Base-by-base conservation (phyloP, 179 eudicot genomes). In the Spergularia azorica region DNA sequence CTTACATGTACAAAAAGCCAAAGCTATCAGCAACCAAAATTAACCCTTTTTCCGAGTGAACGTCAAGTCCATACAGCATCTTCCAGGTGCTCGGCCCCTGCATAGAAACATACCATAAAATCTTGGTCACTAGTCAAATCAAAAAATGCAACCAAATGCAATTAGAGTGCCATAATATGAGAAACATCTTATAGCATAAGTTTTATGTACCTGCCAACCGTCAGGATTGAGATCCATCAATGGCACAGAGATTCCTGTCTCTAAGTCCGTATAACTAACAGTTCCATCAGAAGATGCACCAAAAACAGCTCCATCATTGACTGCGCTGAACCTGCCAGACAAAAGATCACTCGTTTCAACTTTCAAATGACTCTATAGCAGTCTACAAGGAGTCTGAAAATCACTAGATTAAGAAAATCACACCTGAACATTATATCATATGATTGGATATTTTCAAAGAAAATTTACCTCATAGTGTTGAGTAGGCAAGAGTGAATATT, bases 281-380 rank as follows among this genome's bases (percentile, higher is more conserved):
- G 97, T 93, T 79, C 98, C 99, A 87, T 95, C 98, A 68, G 99
- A 95, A 2, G 98, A 95, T 62, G 94, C 94, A 77, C 91, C 80
- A 84, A 85, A 95, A 39, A 95, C 83, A 12, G 89, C 83, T 81
- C 92, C 97, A 77, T 93, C 93, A 79, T 95, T 91, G 20, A 79
- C 67, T 18, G 96, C 87, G 46, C 83, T 87, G 79, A 93, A 93
- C 82, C 97, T 93, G 81, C 76, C 83, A 12, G 54, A 39, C 51
- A 74, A 43, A 69, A 16, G 1, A 72, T 0, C 0, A 67, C 16
- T 26, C 73, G 66, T n/a, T n/a, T n/a, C n/a, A n/a, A n/a, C n/a
- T 36, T 10, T 43, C 65, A 75, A 9, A 13, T 65, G 67, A 46
- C 32, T 57, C 71, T 38, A 63, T 55, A 21, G 17, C 1, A 61